Conservation (phyloP, 2,329 filamentous ascomycete species). For the Epichloe festucae region DNA sequence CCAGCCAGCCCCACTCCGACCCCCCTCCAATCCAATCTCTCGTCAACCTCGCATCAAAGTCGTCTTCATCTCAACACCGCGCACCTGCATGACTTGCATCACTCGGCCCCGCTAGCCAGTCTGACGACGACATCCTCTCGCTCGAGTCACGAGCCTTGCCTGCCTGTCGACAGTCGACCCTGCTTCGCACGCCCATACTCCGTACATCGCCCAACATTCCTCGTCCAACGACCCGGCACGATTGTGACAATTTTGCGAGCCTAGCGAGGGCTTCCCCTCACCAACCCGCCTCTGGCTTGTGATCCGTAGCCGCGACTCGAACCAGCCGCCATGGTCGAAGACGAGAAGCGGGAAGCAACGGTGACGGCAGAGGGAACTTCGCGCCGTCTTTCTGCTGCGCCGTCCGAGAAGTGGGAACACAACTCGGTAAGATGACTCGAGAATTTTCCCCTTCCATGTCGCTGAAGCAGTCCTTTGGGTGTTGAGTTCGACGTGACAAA, state of each 20-base stretch:
- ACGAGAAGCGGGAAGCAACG: conserved; percentile 16
- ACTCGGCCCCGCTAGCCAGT: background rate
- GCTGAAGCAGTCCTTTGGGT: too few relatives aligned
- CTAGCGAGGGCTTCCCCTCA: conserved; percentile 7
- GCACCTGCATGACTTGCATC: background rate
- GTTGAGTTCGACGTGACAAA: too few relatives aligned
- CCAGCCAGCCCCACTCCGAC: background rate
- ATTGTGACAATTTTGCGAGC: conserved; percentile 9
- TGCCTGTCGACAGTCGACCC: background rate
- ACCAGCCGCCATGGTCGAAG: conserved; percentile 15
- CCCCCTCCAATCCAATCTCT: background rate
- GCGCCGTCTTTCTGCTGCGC: conserved; percentile 8
- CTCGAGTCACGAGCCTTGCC: background rate
- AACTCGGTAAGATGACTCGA: conserved; percentile 4
- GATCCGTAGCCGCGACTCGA: background rate
- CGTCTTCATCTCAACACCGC: background rate
- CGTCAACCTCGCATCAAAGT: background rate
- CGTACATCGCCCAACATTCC: background rate
- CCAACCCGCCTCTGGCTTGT: background rate
- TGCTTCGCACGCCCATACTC: too few relatives aligned
- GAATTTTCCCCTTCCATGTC: too few relatives aligned
- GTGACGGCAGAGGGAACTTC: conserved; percentile 10
- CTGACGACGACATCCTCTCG: background rate
- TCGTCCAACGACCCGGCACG: background rate
- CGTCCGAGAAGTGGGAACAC: conserved; percentile 7